Base-by-base conservation (phyloP, 352 stramenopile genomes). In the Thalassiosira delicatula region DNA sequence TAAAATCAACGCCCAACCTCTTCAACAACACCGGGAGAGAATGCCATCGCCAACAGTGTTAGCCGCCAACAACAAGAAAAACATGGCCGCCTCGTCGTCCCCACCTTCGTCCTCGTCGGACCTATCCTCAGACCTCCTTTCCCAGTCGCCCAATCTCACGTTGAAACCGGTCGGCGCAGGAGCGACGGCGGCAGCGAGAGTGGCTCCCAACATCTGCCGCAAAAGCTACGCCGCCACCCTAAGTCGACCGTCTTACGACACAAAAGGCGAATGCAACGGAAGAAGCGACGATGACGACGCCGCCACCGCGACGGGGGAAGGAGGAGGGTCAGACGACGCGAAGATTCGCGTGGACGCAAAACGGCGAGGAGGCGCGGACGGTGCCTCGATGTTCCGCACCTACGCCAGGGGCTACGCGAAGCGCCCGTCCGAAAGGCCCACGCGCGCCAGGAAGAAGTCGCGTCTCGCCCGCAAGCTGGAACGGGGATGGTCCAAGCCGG, bases 141-240 rank as follows among this genome's bases (percentile, higher is more conserved):
- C 68, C 35, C 68, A 76, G 51, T 70, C 53, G 0, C 40, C 57
- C 35, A 42, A 42, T 12, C 5, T 7, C 17, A 76, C 17, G n/a
- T 51, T 1, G 53, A 49, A 63, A 42, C 21, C 35, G 32, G 2
- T n/a, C n/a, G 1, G 11, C 21, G 49, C 30, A 66, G 40, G n/a
- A 17, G 56, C 56, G 11, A 51, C 51, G 14, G 23, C 27, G 1
- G 54, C 69, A 23, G 69, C 51, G 25, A 69, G n/a, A 32, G 23
- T 30, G 29, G 51, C 57, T n/a, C 25, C 27, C 14, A 70, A 79
- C 40, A 71, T 79, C 23, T 79, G 70, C 37, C 23, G 42, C 35
- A 79, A 62, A 32, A 79, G 70, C 70, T 79, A 79, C 33, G 70
- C 70, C 19, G 70, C 70, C 57, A 79, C 70, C 21, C 46, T 32